phyloP scores from a whole-genome alignment of 441 rosid genomes.

The Populus trichocarpa region DNA sequence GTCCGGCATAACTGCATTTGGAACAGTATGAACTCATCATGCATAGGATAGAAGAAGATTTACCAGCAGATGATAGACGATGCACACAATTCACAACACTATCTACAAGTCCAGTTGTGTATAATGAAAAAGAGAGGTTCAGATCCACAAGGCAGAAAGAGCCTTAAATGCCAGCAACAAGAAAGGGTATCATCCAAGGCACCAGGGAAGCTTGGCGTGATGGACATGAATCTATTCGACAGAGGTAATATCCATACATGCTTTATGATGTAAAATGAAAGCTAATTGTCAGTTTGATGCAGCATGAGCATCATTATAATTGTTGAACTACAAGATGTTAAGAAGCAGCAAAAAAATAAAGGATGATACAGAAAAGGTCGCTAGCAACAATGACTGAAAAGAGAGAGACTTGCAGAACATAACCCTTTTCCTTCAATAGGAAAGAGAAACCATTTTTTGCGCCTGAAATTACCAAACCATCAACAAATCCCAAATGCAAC shows the following conservation, averaged over 20 bases:
- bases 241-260: background rate
- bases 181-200: background rate
- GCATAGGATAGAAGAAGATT: background rate
- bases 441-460: background rate
- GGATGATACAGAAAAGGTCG: background rate
- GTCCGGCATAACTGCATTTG: conserved; percentile 82
- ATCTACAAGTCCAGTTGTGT: background rate
- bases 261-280: background rate
- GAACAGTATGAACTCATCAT: conserved; percentile 14
- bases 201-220: background rate
- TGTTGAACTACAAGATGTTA: background rate
- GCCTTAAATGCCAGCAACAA: background rate
- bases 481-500: background rate
- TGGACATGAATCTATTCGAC: background rate
- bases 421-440: background rate
- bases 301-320: background rate
- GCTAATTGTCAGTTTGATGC: background rate
- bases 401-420: background rate
- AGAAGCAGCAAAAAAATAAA: background rate
- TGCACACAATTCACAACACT: background rate
- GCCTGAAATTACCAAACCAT: background rate
- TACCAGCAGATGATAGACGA: background rate
- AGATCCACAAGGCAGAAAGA: background rate
- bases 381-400: background rate
- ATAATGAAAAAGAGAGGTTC: background rate